Conservation (phyloP, 495 filamentous ascomycete genomes). For the Bombardia bombarda region DNA sequence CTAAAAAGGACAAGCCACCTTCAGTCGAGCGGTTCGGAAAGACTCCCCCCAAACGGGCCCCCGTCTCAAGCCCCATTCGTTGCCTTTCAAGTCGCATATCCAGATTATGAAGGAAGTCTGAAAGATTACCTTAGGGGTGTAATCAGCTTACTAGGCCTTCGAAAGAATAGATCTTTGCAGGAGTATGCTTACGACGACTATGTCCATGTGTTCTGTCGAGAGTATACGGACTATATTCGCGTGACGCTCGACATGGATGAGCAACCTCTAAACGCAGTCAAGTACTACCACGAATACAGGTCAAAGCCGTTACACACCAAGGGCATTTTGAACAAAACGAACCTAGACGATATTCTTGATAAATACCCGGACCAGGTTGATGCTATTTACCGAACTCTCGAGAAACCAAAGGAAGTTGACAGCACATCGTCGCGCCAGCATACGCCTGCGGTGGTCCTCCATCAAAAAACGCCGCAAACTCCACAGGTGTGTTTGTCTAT, state of each 20-base stretch:
- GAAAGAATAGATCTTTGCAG: conserved; percentile 29
- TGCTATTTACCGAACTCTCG: conserved; percentile 1
- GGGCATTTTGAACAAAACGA: conserved; percentile 28
- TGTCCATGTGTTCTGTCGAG: conserved; percentile 40
- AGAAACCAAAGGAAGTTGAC: not conserved
- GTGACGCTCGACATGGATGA: conserved; percentile 3
- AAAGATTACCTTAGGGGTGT: conserved; percentile 48
- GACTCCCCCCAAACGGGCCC: conserved; percentile 13
- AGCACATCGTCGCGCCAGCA: not conserved
- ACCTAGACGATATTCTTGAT: conserved; percentile 19
- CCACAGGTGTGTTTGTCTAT: no score
- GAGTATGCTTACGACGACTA: conserved; percentile 62
- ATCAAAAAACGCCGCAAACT: no score
- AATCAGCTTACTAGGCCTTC: conserved; percentile 43
- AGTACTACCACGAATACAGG: conserved; percentile 39
- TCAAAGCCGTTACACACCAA: conserved; percentile 28
- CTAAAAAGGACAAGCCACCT: not conserved
- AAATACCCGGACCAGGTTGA: conserved; percentile 12
- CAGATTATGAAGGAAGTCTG: conserved; percentile 45
- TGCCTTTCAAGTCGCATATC: conserved; percentile 50
- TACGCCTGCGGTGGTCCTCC: not conserved
- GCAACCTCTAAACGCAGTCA: conserved; percentile 23
- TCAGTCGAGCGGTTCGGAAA: conserved; percentile 7
- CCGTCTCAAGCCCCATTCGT: conserved; percentile 28
- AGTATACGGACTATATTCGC: conserved; percentile 33